phyloP scores from a whole-genome alignment of 257 asterid genomes.

The Haberlea rhodopensis region DNA sequence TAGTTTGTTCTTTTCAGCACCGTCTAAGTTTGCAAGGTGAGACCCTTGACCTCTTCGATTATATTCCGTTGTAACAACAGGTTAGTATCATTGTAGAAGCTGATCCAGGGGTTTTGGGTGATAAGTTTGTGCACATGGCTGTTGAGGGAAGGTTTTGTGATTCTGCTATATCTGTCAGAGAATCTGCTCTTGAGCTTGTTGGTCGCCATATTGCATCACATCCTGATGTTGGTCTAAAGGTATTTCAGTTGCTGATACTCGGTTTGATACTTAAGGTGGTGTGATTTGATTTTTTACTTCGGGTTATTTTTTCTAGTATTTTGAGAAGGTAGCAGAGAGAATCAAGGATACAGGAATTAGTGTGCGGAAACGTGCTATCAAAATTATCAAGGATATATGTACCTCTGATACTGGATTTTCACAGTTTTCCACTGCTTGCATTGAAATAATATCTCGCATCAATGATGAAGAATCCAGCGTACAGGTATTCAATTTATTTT shows the following conservation, averaged over 20 bases:
- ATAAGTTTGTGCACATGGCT: constrained; percentile 81
- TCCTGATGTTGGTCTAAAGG: constrained; percentile 99
- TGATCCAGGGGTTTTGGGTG: constrained; percentile 96
- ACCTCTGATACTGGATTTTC: constrained; percentile 68
- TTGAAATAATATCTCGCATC: constrained; percentile 85
- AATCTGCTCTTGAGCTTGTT: constrained; percentile 99
- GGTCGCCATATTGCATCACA: constrained; percentile 98
- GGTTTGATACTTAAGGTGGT: constrained; percentile 18
- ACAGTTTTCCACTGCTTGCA: constrained; percentile 70
- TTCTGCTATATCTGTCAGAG: constrained; percentile 93
- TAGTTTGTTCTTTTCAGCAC: constrained; percentile 4
- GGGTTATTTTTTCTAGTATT: constrained; percentile 57
- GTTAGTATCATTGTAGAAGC: constrained; percentile 97
- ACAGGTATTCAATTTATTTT: constrained; percentile 50
- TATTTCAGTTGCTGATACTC: constrained; percentile 38
- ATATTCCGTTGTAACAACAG: constrained; percentile 42
- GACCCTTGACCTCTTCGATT: constrained; percentile 25
- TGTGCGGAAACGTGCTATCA: constrained; percentile 97
- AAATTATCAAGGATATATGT: constrained; percentile 92
- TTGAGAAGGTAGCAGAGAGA: constrained; percentile 97
- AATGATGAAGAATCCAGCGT: constrained; percentile 96
- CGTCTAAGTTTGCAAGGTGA: constrained; percentile 18
- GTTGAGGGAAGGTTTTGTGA: constrained; percentile 99
- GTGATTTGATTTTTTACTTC: constrained; percentile 32
- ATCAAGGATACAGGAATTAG: constrained; percentile 98